Evolutionary conservation across 257 asterid species (phyloP), one percentile per base, ranked within the genome.

Genomic region (Penstemon davidsonii): DNA sequence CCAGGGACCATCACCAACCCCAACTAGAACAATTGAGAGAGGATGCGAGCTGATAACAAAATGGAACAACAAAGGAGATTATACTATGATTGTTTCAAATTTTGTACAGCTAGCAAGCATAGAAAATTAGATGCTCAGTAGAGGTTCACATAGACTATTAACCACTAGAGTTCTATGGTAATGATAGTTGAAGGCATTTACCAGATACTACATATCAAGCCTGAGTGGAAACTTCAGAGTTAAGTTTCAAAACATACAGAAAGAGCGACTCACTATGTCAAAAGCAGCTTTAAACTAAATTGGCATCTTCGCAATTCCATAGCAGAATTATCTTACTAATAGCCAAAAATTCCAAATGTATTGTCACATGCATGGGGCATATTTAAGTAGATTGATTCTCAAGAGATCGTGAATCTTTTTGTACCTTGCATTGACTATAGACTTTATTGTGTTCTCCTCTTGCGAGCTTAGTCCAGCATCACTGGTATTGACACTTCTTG

Each of bases 1-100:
- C 96, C 96, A 90, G 41, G 96, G 96, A 73, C 96, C 96, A 74
- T 89, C 96, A 2, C 96, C 96, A 76, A 89, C 95, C 3, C 96
- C 96, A 79, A 87, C 85, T 70, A 90, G 91, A 82, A 90, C 71
- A 76, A 90, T 85, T 42, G 96, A 90, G 75, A 90, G 89, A 54
- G 95, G 96, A 80, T 84, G 74, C 71, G 53, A 50, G 70, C 96
- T 90, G 85, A 57, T 62, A 61, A 9, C 67, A 77, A 70, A 62
- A 49, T 62, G 10, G 18, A 46, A 15, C 33, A 15, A 50, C n/a
- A 2, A 38, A 68, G 60, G 4, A 55, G 5, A 67, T 46, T 57
- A 62, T 53, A 75, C 64, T 64, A 60, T 33, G 45, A 62, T 56
- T 13, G 39, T 57, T 42, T 55, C 62, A 47, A 39, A 50, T 7